Percentiles rank a stretch among this genome's conserved stretches.
phyloP scores from a whole-genome alignment of 352 stramenopile species.

The Phytophthora pseudosyringae region DNA sequence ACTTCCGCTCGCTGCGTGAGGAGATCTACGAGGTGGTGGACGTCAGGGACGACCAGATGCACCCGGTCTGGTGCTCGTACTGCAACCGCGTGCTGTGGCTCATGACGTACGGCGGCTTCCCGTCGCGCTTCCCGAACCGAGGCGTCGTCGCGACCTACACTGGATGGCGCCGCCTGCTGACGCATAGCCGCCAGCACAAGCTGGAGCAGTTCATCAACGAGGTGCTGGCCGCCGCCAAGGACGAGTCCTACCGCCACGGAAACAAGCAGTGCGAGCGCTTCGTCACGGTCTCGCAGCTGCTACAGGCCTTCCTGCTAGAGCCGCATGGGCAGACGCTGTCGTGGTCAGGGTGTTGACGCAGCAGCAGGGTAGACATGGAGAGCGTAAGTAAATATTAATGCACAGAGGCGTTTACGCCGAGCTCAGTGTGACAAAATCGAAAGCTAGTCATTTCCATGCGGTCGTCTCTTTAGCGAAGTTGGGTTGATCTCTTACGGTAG shows the following conservation, averaged over 20 bases:
- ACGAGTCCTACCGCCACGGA: constrained; percentile 51
- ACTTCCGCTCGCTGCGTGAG: constrained; percentile 52
- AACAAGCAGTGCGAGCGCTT: constrained; percentile 56
- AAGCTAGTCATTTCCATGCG: constrained; percentile 7
- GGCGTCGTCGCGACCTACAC: constrained; percentile 28
- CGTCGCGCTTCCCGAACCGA: constrained; percentile 47
- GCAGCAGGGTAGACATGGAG: constrained; percentile 6
- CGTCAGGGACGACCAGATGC: constrained; percentile 34
- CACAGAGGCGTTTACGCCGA: no score
- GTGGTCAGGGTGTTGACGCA: constrained; percentile 8
- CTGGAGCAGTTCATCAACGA: constrained; percentile 53
- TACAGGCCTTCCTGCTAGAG: constrained; percentile 61
- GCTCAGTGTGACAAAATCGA: constrained; percentile 19
- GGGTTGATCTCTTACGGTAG: constrained; percentile 9
- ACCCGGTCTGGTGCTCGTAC: constrained; percentile 63
- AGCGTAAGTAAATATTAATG: no score
- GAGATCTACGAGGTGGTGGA: constrained; percentile 38
- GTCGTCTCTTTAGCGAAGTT: constrained; percentile 13
- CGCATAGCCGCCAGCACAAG: constrained; percentile 28
- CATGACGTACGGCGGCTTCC: constrained; percentile 47
- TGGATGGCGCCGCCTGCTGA: constrained; percentile 25
- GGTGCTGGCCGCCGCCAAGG: constrained; percentile 47
- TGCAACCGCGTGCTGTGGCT: constrained; percentile 59
- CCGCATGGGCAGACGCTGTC: constrained; percentile 12
- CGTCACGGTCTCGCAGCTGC: constrained; percentile 46